Conservation (phyloP, 1,284 basidiomycete genomes). For the Caloboletus firmus region DNA sequence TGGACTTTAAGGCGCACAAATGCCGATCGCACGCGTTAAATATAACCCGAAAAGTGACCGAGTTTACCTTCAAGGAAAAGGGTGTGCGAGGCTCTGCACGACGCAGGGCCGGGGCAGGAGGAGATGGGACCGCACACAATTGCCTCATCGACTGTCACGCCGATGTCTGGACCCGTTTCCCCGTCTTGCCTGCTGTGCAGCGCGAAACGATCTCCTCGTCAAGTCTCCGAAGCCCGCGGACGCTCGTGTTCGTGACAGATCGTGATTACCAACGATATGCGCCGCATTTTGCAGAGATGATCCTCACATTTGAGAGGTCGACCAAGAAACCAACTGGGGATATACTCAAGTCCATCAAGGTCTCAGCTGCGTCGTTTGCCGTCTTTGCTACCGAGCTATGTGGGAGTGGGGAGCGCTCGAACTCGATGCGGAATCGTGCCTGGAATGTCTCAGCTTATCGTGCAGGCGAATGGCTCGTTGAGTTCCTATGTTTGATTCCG, state of each 20-base stretch:
- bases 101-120: conserved; percentile 13
- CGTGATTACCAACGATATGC: conserved; percentile 36
- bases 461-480: conserved; percentile 63
- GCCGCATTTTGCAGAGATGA: conserved; percentile 46
- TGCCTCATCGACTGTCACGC: conserved; percentile 54
- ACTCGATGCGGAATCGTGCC: neutral
- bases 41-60: conserved; percentile 54
- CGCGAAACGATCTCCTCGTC: conserved; percentile 44
- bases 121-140: conserved; percentile 38
- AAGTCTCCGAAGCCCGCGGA: conserved; percentile 30
- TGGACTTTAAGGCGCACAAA: conserved; percentile 34
- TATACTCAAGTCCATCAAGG: conserved; percentile 39
- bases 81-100: conserved; percentile 12
- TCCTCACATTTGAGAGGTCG: conserved; percentile 45
- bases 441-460: conserved; percentile 41
- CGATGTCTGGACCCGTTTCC: conserved; percentile 63
- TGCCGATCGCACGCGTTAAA: conserved; percentile 47
- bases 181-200: conserved; percentile 54
- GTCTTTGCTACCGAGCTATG: conserved; percentile 25
- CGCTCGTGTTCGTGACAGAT: conserved; percentile 46
- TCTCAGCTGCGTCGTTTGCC: conserved; percentile 25
- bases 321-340: conserved; percentile 53
- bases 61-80: conserved; percentile 53
- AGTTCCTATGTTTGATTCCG: conserved; percentile 60
- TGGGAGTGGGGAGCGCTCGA: conserved; percentile 36